Percentiles rank a stretch among this genome's conserved stretches.
Conservation (phyloP, 2,329 filamentous ascomycete species). For the Pezicula carpinea region DNA sequence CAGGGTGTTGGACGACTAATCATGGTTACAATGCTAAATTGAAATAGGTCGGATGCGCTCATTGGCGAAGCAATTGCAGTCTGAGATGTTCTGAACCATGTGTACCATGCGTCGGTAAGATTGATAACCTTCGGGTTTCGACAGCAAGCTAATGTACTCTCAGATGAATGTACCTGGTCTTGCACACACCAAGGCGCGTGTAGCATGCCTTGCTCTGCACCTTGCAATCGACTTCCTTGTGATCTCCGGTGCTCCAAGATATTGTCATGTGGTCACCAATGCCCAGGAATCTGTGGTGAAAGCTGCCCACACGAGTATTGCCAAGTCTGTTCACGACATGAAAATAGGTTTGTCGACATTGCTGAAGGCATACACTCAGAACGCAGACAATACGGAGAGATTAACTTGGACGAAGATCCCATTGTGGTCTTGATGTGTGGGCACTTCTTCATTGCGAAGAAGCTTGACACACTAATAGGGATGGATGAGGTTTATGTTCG, state of each 20-base stretch:
- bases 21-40: not conserved
- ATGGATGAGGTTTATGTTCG: slow-evolving; percentile 33
- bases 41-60: slow-evolving; percentile 8
- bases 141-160: not conserved
- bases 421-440: slow-evolving; percentile 59
- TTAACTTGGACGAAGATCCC: slow-evolving; percentile 54
- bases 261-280: slow-evolving; percentile 15
- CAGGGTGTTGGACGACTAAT: not conserved
- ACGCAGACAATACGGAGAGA: slow-evolving; percentile 47
- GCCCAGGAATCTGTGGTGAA: slow-evolving; percentile 16
- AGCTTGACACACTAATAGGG: slow-evolving; percentile 54
- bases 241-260: slow-evolving; percentile 9
- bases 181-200: slow-evolving; percentile 13
- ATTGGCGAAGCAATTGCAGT: slow-evolving; percentile 7
- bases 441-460: slow-evolving; percentile 54
- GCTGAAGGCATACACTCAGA: slow-evolving; percentile 30
- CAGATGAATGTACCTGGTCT: slow-evolving; percentile 10
- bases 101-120: slow-evolving; percentile 9
- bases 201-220: slow-evolving; percentile 15
- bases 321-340: slow-evolving; percentile 37
- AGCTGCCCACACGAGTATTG: slow-evolving; percentile 9
- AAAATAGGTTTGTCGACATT: slow-evolving; percentile 48
- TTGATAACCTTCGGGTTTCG: not conserved
- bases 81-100: slow-evolving; percentile 13
- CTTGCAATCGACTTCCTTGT: slow-evolving; percentile 15